phyloP scores from a whole-genome alignment of 495 filamentous ascomycete species.

The Neurospora sp. region DNA sequence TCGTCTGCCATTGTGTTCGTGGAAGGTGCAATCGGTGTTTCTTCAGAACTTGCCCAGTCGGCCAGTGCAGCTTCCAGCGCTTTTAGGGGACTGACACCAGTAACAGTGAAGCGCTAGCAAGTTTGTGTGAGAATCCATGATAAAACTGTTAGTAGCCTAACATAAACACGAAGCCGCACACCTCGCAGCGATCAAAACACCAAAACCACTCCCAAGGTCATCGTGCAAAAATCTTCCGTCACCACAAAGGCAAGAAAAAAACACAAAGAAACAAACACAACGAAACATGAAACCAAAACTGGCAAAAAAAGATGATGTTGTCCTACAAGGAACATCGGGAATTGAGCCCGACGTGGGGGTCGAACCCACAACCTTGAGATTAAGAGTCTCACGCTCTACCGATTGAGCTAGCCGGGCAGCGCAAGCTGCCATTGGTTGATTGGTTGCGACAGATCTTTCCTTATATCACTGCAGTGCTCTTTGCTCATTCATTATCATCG shows the following conservation, averaged over 20 bases:
- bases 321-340: not conserved
- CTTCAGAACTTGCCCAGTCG: not conserved
- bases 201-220: not conserved
- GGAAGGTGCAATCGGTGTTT: not conserved
- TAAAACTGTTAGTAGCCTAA: too few species aligned
- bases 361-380: slow-evolving; percentile 11
- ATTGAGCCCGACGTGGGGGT: not conserved
- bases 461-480: too few species aligned
- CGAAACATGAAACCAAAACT: not conserved
- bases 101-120: too few species aligned
- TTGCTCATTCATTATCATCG: too few species aligned
- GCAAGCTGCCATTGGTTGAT: not conserved
- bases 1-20: not conserved
- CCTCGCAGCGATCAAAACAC: not conserved
- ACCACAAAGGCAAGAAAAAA: not conserved
- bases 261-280: not conserved
- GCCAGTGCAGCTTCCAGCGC: not conserved
- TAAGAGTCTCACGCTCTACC: slow-evolving; percentile 70
- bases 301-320: not conserved
- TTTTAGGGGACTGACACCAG: not conserved
- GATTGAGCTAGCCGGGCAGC: slow-evolving; percentile 52
- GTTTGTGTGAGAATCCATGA: too few species aligned
- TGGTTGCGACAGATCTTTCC: too few species aligned
- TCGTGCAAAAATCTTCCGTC: not conserved
- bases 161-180: not conserved